Conservation (phyloP, 2,329 filamentous ascomycete species). For the Ceratocystis cacaofunesta region DNA sequence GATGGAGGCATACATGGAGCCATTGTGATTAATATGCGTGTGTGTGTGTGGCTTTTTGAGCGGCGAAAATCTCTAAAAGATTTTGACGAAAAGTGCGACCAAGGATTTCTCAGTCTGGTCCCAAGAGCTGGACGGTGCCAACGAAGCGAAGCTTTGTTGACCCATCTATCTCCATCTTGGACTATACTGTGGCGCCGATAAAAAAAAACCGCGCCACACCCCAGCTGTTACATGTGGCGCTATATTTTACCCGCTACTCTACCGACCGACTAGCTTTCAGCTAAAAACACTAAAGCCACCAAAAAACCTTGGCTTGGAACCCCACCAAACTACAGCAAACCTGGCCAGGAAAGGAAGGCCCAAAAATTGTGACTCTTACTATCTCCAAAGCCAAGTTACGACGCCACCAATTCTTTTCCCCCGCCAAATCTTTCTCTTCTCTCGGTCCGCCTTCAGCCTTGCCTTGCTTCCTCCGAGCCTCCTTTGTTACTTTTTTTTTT, state of each 20-base stretch:
- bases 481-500: background rate
- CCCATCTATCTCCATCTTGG: background rate
- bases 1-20: slow-evolving; percentile 15
- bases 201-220: background rate
- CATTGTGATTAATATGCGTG: slow-evolving; percentile 1
- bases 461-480: slow-evolving; percentile 6
- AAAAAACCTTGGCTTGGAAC: background rate
- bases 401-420: slow-evolving; percentile 13
- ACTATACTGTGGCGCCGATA: background rate
- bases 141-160: background rate
- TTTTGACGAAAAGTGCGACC: background rate
- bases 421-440: slow-evolving; percentile 1
- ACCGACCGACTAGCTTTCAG: background rate
- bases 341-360: background rate
- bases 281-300: background rate
- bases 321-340: slow-evolving; percentile 1
- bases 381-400: slow-evolving; percentile 2
- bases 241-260: background rate
- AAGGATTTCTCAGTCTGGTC: background rate
- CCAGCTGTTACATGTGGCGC: background rate
- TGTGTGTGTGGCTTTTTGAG: background rate
- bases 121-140: background rate
- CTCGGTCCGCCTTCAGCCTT: slow-evolving; percentile 10
- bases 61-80: background rate
- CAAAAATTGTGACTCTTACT: slow-evolving; percentile 17